A percentile compares a stretch with the other conserved stretches of the same genome.
phyloP scores from a whole-genome alignment of 805 yeast species.

The Vanderwaltozyma verrucispora region DNA sequence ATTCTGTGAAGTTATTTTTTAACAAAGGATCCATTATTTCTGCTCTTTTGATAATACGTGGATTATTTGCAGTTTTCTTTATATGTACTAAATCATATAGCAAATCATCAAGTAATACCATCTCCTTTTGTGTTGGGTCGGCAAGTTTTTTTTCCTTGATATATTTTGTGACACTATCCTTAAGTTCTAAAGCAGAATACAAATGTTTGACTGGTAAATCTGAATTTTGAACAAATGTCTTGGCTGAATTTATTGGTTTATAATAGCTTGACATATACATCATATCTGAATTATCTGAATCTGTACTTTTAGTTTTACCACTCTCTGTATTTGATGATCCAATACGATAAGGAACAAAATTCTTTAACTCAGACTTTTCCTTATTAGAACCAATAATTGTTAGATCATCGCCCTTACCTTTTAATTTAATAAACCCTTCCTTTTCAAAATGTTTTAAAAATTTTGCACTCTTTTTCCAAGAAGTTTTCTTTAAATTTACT shows the following conservation, averaged over 20 bases:
- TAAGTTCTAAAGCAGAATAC: slow-evolving; percentile 48
- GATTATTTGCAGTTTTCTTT: slow-evolving; percentile 22
- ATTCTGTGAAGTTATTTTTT: slow-evolving; percentile 37
- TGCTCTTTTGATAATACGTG: slow-evolving; percentile 33
- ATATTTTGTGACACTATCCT: slow-evolving; percentile 43
- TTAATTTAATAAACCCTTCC: slow-evolving; percentile 50
- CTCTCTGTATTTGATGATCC: slow-evolving; percentile 10
- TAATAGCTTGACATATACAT: slow-evolving; percentile 33
- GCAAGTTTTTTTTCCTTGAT: slow-evolving; percentile 43
- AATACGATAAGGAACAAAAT: slow-evolving; percentile 55
- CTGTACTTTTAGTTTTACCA: slow-evolving; percentile 5
- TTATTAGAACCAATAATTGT: slow-evolving; percentile 43
- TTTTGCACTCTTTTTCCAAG: slow-evolving; percentile 85
- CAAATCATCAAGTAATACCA: slow-evolving; percentile 44
- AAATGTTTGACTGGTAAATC: slow-evolving; percentile 30
- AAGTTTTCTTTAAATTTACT: slow-evolving; percentile 62
- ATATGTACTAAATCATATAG: slow-evolving; percentile 32
- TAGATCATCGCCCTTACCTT: slow-evolving; percentile 80
- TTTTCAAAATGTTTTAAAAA: slow-evolving; percentile 83
- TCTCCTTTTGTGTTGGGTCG: slow-evolving; percentile 40
- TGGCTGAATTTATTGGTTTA: slow-evolving; percentile 45
- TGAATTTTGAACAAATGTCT: slow-evolving; percentile 37
- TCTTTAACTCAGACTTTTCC: slow-evolving; percentile 38
- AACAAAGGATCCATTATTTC: slow-evolving; percentile 36
- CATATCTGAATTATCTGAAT: slow-evolving; percentile 20